Base-by-base conservation (phyloP, 2,329 filamentous ascomycete species). In the Microsporum canis region DNA sequence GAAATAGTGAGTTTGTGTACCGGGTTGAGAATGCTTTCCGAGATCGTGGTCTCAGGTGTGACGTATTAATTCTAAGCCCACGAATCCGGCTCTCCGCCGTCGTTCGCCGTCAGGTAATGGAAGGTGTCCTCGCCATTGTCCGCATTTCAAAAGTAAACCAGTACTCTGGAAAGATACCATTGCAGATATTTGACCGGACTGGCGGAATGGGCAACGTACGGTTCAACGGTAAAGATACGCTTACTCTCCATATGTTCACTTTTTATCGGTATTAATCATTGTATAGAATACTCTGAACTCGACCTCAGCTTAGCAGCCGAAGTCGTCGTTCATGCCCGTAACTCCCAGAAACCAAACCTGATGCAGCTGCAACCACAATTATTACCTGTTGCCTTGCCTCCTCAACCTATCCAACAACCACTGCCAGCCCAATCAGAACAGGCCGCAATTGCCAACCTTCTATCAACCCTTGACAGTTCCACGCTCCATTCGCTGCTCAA, bases 41-140 rank as follows among this genome's bases (percentile, higher is more conserved):
- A 62, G 80, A 82, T 38, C 85, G 86, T 60, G 85, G 85, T 1
- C 78, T 97, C 41, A 86, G 83, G 63, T 86, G 87, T 12, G 88
- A 95, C 68, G 85, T 91, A 23, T 86, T 96, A 75, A 87, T 88
- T 66, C 78, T 96, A 53, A 87, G 86, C 60, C 85, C 89, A 34
- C 84, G 88, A 27, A 84, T 95, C 53, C 83, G 88, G 17, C 85
- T 91, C 64, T 84, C 87, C 39, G 83, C 87, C 3, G 85, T 96
- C n/a, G 84, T 96, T 59, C 86, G 89, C 66, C 82, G 88, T 59
- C 90, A 96, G 71, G 88, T 95, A 41, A 77, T 91, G 8, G 91
- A 97, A 72, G 92, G 94, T 17, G 92, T 96, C 1, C 82, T 89
- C 58, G 92, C 88, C 6, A 88, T 96, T 12, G 85, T 89, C 3